Base-by-base conservation (phyloP, 2,329 filamentous ascomycete species). In the Neofusicoccum ribis region DNA sequence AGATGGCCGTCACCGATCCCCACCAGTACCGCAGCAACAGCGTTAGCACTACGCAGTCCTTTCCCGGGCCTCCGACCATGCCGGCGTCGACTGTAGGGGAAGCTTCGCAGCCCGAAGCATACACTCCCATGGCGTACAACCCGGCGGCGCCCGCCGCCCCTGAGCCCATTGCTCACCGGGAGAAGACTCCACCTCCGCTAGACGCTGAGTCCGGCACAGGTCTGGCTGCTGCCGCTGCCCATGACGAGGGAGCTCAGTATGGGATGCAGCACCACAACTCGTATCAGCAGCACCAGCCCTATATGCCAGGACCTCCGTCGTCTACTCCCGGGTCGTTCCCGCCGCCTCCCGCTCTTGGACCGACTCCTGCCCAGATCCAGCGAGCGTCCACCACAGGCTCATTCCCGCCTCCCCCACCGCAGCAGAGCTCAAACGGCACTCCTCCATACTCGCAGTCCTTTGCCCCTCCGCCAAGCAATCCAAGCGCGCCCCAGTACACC, bases 161-260 rank as follows among this genome's bases (percentile, higher is more conserved):
- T 0, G 91, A 93, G 74, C 82, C 85, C 23, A 87, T 93, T 60
- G 82, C 84, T 20, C 86, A 91, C 74, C 85, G 91, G 54, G 91
- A 93, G 76, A 93, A 93, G 83, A 94, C 91, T 0, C 91, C 91
- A 1, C 87, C 91, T 3, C 89, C 89, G 3, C 85, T 88, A 39
- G 91, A 93, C 70, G 86, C 83, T 44, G 85, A 82, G 12, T 79
- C 73, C 64, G 82, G 82, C 3, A 82, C 79, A 17, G 81, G 81
- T 1, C 72, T 83, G 15, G 71, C 70, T 14, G 70, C 73, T 14
- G 78, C 77, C 11, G 76, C 77, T 27, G 70, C 72, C 15, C 76
- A 81, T 61, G 80, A 81, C 39, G 73, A 78, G 12, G 69, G 69
- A 8, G 68, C 70, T 14, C 73, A 72, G 50, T 76, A 76, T 58